Base-by-base conservation (phyloP, 441 rosid genomes). In the Pelargonium myrrhifolium region DNA sequence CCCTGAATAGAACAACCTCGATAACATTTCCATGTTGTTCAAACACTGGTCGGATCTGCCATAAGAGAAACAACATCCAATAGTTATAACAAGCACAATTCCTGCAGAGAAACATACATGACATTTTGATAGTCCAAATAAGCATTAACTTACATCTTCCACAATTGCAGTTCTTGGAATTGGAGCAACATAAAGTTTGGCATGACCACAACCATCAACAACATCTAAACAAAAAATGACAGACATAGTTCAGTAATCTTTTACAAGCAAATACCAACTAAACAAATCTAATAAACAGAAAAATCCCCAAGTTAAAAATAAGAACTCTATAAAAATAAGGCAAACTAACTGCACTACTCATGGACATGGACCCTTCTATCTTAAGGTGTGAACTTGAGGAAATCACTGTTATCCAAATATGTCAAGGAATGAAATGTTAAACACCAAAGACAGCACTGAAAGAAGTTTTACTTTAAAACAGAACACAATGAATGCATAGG, bases 151-250 rank as follows among this genome's bases (percentile, higher is more conserved):
- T 71, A 90, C 96, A 56, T 86, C 84, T 66, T 79, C 85, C 75
- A 81, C 88, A 11, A 68, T 81, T 17, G 87, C 75, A 21, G 81
- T 81, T 77, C 79, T 79, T 17, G 96, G 79, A 62, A 93, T 76
- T 0, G 92, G 84, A 20, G 92, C 86, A 71, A 85, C 84, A 47
- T 87, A 93, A 59, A 93, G 80, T 76, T 93, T 90, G 63, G 83
- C 83, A 70, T 72, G 55, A 78, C 61, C 68, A 62, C 66, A 80
- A 63, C 82, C 86, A 72, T 70, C 87, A 51, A 24, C 71, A 61
- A 79, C 83, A 71, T 86, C 96, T 89, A 68, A 73, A 31, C 24
- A 62, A 35, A 6, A 66, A 40, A 60, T 20, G n/a, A n/a, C n/a
- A n/a, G 31, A 20, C 39, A 6, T 18, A 8, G 59, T 53, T 53